Evolutionary conservation across 352 stramenopile species (phyloP).

Genomic region (Phytophthora pistaciae): DNA sequence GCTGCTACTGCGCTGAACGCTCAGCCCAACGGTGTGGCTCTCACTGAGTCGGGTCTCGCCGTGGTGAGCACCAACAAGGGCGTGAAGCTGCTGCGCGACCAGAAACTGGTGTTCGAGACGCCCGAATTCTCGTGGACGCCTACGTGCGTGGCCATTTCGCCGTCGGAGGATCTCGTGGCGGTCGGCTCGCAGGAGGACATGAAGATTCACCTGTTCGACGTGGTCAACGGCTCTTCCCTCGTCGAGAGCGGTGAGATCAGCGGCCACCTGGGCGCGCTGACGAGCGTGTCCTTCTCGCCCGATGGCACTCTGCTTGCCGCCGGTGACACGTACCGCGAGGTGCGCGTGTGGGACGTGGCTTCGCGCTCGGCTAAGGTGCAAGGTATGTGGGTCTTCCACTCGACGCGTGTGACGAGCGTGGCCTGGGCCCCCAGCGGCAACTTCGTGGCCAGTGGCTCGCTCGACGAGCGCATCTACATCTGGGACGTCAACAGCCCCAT

Average conservation of each 20-base stretch:
- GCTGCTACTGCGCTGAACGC: slow-evolving; percentile 68
- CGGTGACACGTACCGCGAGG: slow-evolving; percentile 89
- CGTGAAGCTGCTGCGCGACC: slow-evolving; percentile 80
- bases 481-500: slow-evolving; percentile 91
- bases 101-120: slow-evolving; percentile 79
- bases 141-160: slow-evolving; percentile 79
- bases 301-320: slow-evolving; percentile 86
- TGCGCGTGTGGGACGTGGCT: slow-evolving; percentile 91
- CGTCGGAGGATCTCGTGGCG: slow-evolving; percentile 74
- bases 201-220: slow-evolving; percentile 89
- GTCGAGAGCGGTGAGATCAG: slow-evolving; percentile 72
- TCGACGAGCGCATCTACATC: slow-evolving; percentile 97
- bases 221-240: slow-evolving; percentile 69
- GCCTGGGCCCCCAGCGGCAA: slow-evolving; percentile 94
- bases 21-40: slow-evolving; percentile 74
- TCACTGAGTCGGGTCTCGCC: slow-evolving; percentile 64
- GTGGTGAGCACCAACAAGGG: slow-evolving; percentile 86
- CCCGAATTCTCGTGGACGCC: slow-evolving; percentile 82
- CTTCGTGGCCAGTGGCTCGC: slow-evolving; percentile 92
- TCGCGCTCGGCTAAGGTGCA: slow-evolving; percentile 88
- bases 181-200: slow-evolving; percentile 87
- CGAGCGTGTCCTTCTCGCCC: slow-evolving; percentile 85
- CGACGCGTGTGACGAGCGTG: slow-evolving; percentile 93
- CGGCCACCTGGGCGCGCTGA: slow-evolving; percentile 81
- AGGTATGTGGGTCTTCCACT: slow-evolving; percentile 97